Evolutionary conservation across 1,284 basidiomycete genomes (phyloP).

Genomic region (Cryptococcus sp.): DNA sequence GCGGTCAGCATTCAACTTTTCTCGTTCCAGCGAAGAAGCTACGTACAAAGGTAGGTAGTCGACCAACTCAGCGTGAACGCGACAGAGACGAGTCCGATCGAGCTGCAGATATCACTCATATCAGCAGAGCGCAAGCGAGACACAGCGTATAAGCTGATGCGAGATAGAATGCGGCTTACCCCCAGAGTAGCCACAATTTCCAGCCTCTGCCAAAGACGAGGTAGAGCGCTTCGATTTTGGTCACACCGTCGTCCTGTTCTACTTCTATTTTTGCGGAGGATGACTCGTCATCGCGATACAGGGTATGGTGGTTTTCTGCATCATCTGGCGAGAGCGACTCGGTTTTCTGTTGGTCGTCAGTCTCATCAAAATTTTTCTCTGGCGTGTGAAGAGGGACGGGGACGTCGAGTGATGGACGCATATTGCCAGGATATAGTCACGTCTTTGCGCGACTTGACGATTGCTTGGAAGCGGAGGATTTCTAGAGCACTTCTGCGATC

Average conservation of each 20-base stretch:
- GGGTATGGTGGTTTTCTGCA: no score
- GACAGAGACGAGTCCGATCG: constrained; percentile 34
- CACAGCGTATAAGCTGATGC: background rate
- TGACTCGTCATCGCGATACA: no score
- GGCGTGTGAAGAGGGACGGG: no score
- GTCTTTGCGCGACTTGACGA: no score
- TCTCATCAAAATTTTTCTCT: no score
- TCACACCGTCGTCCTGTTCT: constrained; percentile 42
- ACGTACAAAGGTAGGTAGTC: constrained; percentile 34
- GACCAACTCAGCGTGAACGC: constrained; percentile 31
- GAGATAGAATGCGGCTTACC: constrained; percentile 9
- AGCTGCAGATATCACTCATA: constrained; percentile 7
- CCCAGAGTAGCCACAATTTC: constrained; percentile 34
- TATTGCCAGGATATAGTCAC: no score
- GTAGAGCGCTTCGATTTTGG: constrained; percentile 46
- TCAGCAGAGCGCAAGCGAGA: background rate
- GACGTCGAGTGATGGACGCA: no score
- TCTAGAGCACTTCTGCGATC: no score
- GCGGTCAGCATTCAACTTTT: background rate
- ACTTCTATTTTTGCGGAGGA: background rate
- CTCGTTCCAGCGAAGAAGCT: background rate
- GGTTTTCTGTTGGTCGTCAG: no score
- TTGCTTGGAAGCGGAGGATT: no score
- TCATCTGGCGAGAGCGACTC: no score
- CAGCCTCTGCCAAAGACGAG: constrained; percentile 38